Base-by-base conservation (phyloP, 2,329 filamentous ascomycete genomes). In the Tolypocladium ophioglossoides region DNA sequence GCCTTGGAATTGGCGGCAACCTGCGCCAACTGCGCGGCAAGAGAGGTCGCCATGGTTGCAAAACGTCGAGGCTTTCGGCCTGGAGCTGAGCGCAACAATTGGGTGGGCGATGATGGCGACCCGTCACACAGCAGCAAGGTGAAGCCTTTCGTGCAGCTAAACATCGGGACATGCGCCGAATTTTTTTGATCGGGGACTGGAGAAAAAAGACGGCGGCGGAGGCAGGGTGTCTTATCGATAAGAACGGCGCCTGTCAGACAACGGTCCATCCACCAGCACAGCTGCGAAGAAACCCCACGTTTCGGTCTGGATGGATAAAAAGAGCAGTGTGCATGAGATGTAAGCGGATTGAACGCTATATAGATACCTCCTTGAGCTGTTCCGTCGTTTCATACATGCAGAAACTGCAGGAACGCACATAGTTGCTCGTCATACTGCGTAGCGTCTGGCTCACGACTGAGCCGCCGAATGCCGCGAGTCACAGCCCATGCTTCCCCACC, bases 11-110 rank as follows among this genome's bases (percentile, higher is more conserved):
- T 89, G 61, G 87, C 85, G 63, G 91, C 89, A 68, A 99, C 91
- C 68, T 89, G 85, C 77, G 91, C 89, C 76, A 99, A 78, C 80
- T 99, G 95, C 75, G 89, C 85, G 73, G 92, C 88, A 63, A 99
- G 86, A 67, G 89, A 86, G 57, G 91, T 89, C 64, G 86, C 79
- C 90, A 95, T 96, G 59, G 57, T 63, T 57, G 58, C 55, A 56
- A 59, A 50, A 56, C 57, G 59, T 62, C 58, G 57, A 58, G 64
- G 51, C 53, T 50, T 20, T 49, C 4, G 14, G 27, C 53, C 44
- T 18, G 38, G 50, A 52, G 52, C 34, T 39, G 54, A 50, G 55
- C 41, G 52, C 53, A 22, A 48, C 22, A 47, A 51, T 35, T 37
- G 35, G 37, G 52, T 46, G 18, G 41, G 50, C n/a, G 18, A 41